phyloP scores from a whole-genome alignment of 2,329 filamentous ascomycete genomes.

The Blumeria graminis region DNA sequence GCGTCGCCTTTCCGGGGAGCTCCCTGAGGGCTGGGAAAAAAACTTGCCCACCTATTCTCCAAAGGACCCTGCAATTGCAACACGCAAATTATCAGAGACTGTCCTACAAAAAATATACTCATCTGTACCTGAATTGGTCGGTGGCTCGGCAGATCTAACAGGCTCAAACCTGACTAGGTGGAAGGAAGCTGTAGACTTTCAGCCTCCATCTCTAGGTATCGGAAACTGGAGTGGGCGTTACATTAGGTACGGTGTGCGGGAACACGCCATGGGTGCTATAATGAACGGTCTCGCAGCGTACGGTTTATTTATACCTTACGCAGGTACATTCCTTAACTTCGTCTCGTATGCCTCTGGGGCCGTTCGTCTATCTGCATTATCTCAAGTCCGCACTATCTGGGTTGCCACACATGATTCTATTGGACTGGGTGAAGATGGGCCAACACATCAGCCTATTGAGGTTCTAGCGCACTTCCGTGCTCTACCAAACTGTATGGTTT shows the following conservation, averaged over 20 bases:
- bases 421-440: constrained; percentile 93
- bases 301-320: constrained; percentile 80
- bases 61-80: constrained; percentile 61
- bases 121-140: constrained; percentile 69
- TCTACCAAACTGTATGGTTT: constrained; percentile 97
- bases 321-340: constrained; percentile 98
- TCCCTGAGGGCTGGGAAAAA: constrained; percentile 95
- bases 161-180: constrained; percentile 96
- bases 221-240: constrained; percentile 84
- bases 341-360: constrained; percentile 92
- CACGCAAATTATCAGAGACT: constrained; percentile 87
- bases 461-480: constrained; percentile 96
- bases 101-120: constrained; percentile 74
- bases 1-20: constrained; percentile 58
- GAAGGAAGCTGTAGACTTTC: constrained; percentile 95
- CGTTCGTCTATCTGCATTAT: constrained; percentile 80
- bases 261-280: constrained; percentile 79
- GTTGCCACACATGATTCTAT: constrained; percentile 97
- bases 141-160: constrained; percentile 92
- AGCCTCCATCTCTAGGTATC: constrained; percentile 64
- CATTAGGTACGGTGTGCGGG: constrained; percentile 74
- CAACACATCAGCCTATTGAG: constrained; percentile 98
- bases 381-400: constrained; percentile 79
- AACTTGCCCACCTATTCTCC: constrained; percentile 75
- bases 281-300: constrained; percentile 92